These are phyloP conservation scores for Oenanthe javanica DNA, from an alignment of 140 eudicot genomes.

Conservation along the genomic window DNA sequence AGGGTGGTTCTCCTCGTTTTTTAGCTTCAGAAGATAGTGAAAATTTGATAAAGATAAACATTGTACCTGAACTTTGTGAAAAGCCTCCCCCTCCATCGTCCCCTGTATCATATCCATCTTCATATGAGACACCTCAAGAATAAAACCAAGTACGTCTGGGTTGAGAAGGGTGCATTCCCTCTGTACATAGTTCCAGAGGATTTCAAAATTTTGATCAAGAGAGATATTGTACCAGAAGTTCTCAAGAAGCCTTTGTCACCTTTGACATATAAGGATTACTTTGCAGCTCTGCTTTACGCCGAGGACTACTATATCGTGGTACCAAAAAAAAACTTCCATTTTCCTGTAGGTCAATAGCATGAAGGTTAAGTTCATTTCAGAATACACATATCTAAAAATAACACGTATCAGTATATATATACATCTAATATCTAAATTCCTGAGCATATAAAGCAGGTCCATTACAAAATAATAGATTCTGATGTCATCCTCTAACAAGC, in stretches of 20 bases:
- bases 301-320: conserved; percentile 28
- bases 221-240: conserved; percentile 20
- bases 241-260: conserved; percentile 24
- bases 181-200: conserved; percentile 17
- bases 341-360: background rate
- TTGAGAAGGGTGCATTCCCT: conserved; percentile 16
- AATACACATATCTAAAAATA: no score
- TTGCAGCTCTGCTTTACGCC: conserved; percentile 24
- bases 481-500: no score
- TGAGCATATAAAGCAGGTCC: no score
- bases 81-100: conserved; percentile 16
- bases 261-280: conserved; percentile 23
- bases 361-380: background rate
- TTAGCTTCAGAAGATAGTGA: conserved; percentile 12
- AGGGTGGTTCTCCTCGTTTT: conserved; percentile 18
- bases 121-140: background rate
- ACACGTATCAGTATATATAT: background rate
- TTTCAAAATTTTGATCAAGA: conserved; percentile 15
- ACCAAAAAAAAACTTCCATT: background rate
- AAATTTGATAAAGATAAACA: conserved; percentile 12
- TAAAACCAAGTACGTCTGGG: conserved; percentile 14
- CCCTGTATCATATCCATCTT: background rate
- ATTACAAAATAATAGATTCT: no score
- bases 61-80: conserved; percentile 20
- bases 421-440: no score